Percentiles rank a stretch among this genome's conserved stretches.
phyloP scores from a whole-genome alignment of 1,284 basidiomycete species.

The Cryptococcus sp. region DNA sequence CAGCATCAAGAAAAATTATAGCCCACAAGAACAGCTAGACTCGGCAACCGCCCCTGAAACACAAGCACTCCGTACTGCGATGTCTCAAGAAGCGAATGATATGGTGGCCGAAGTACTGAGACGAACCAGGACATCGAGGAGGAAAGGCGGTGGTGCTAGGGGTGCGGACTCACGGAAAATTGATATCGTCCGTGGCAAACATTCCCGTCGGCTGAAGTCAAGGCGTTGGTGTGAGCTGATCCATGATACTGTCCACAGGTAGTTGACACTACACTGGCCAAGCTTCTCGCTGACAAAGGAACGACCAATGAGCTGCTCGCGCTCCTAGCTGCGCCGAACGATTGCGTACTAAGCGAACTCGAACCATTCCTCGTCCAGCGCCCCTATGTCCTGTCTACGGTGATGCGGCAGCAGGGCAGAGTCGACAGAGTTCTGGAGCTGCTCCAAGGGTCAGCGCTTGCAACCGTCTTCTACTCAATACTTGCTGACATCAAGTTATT shows the following conservation, averaged over 20 bases:
- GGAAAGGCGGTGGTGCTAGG: slow-evolving; percentile 44
- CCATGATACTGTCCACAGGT: slow-evolving; percentile 55
- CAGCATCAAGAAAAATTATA: slow-evolving; percentile 49
- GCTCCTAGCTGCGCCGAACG: slow-evolving; percentile 63
- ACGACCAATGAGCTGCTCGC: slow-evolving; percentile 65
- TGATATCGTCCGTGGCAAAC: slow-evolving; percentile 42
- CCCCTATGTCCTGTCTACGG: slow-evolving; percentile 65
- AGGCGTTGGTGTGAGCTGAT: not conserved
- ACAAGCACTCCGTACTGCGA: slow-evolving; percentile 32
- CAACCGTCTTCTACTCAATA: too few relatives aligned
- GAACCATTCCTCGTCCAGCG: slow-evolving; percentile 64
- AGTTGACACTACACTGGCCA: slow-evolving; percentile 78
- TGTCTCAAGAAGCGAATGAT: slow-evolving; percentile 45
- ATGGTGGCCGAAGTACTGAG: slow-evolving; percentile 52
- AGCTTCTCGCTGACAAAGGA: slow-evolving; percentile 67
- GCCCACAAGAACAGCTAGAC: slow-evolving; percentile 49
- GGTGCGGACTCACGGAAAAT: slow-evolving; percentile 49
- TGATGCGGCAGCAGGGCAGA: slow-evolving; percentile 64
- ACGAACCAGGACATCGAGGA: slow-evolving; percentile 48
- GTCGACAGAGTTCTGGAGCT: slow-evolving; percentile 65
- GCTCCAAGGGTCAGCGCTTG: slow-evolving; percentile 66
- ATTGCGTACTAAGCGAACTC: slow-evolving; percentile 65
- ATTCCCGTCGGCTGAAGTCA: not conserved
- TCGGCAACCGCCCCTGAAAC: slow-evolving; percentile 43
- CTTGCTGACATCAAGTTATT: too few relatives aligned